Base-by-base conservation (phyloP, 2,329 filamentous ascomycete genomes). In the Graphilbum ipis-grandicollis region DNA sequence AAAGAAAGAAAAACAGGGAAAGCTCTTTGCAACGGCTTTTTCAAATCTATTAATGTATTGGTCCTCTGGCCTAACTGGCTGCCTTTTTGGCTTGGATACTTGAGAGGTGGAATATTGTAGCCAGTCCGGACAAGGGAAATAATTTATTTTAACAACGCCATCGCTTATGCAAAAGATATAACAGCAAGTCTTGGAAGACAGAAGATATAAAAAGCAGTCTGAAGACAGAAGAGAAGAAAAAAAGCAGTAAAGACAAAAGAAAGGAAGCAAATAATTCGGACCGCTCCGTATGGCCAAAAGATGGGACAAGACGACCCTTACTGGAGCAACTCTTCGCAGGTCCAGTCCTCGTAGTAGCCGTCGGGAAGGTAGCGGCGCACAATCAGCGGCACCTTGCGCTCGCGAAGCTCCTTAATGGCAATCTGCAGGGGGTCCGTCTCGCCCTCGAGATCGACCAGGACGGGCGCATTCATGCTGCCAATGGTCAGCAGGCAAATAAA, bases 271-370 rank as follows among this genome's bases (percentile, higher is more conserved):
- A n/a, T n/a, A n/a, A n/a, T n/a, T n/a, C n/a, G n/a, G n/a, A n/a
- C n/a, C n/a, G n/a, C n/a, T n/a, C n/a, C n/a, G n/a, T n/a, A n/a
- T n/a, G n/a, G n/a, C n/a, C n/a, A n/a, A n/a, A n/a, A n/a, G n/a
- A n/a, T n/a, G n/a, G n/a, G n/a, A n/a, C n/a, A n/a, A n/a, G n/a
- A n/a, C n/a, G n/a, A n/a, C 29, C 6, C 18, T 29, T 43, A 74
- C 56, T 73, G 69, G 38, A 93, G 69, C 45, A 96, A 67, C 60
- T 98, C 90, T 61, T 96, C 90, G 60, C 86, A 94, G 26, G 86
- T 93, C 90, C 90, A 98, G 58, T 98, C 90, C 68, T 98, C 90
- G 59, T 96, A 96, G 63, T 74, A 93, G 64, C 90, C 90, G 62
- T 98, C 90, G 18, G 90, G 90, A 54, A 98, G 71, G 62, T 96